Evolutionary conservation across 177 flowering plant genomes (phyloP), one percentile per base, ranked within the genome.

Genomic region (Tripterygium wilfordii): DNA sequence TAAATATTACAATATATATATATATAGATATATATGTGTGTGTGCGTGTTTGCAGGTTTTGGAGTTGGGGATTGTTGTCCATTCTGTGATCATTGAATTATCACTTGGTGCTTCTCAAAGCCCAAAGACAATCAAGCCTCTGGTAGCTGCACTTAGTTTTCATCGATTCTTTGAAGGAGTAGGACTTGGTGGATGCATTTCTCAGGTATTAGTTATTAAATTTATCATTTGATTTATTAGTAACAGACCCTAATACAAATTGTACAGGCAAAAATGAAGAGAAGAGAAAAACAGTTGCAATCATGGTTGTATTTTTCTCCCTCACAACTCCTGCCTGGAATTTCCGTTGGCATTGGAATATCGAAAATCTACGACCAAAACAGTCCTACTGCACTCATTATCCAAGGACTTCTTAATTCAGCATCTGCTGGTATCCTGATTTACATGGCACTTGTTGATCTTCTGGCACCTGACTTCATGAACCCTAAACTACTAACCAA

Each of bases 361-460:
- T 36, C 64, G 14, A 53, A 23, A 0, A 35, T 42, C 1, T 68
- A 63, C 45, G 19, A 53, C 13, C 59, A 63, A 35, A 57, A 49
- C 12, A 65, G 74, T 67, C 64, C 67, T n/a, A 64, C 48, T 0
- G 76, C 79, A 5, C 64, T 74, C 1, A 48, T 67, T 12, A 68
- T 74, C 4, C 45, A 58, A 40, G 79, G 79, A 2, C 3, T 57
- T 8, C 26, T 74, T 15, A 56, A 62, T 18, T 32, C 76, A 1
- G 66, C 70, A 14, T 56, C 76, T 0, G 70, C 76, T 2, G 73
- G 79, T 28, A 66, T 72, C 2, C 36, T 72, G 18, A 69, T 53
- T 31, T 65, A 65, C 51, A 65, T 65, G 69, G 56, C 69, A 4
- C 53, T 59, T 10, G 69, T 65, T 20, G 78, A 72, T 42, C 48